Evolutionary conservation across 169 alveolate species (phyloP).

Genomic region (Amoebophrya sp.): DNA sequence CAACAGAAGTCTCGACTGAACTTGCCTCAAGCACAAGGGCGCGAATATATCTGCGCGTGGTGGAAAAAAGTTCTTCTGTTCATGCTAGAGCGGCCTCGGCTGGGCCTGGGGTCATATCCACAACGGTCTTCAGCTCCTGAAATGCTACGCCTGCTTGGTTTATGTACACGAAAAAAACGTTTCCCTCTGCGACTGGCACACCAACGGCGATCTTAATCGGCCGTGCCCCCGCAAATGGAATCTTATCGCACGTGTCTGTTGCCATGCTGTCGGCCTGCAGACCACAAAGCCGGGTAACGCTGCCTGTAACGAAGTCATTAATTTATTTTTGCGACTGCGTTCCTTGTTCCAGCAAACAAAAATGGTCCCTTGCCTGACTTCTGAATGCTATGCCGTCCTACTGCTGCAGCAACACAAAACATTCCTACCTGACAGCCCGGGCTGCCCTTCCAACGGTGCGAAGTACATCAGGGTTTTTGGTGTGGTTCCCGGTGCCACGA

Average conservation of each 20-base stretch:
- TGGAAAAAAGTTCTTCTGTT: too few species aligned
- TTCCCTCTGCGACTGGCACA: not conserved
- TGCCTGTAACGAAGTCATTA: not conserved
- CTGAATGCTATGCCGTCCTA: too few species aligned
- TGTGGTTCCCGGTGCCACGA: not conserved
- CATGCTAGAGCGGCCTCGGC: too few species aligned
- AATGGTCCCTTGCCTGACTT: too few species aligned
- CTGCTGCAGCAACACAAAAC: too few species aligned
- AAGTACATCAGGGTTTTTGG: not conserved
- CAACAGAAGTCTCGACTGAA: too few species aligned
- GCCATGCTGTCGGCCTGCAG: not conserved
- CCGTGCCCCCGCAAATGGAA: not conserved
- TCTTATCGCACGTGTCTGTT: not conserved
- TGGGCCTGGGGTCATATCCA: too few species aligned
- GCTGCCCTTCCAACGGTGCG: not conserved
- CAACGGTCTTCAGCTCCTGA: not conserved
- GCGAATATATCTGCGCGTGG: too few species aligned
- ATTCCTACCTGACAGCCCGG: not conserved
- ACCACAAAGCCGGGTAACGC: not conserved
- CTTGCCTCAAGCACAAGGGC: too few species aligned
- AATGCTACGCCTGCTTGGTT: not conserved
- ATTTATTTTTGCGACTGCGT: too few species aligned
- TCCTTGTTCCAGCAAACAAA: too few species aligned
- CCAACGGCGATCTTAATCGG: not conserved
- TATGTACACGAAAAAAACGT: not conserved